Evolutionary conservation across 2,329 filamentous ascomycete species (phyloP).

Genomic region (Dendryphion nanum): DNA sequence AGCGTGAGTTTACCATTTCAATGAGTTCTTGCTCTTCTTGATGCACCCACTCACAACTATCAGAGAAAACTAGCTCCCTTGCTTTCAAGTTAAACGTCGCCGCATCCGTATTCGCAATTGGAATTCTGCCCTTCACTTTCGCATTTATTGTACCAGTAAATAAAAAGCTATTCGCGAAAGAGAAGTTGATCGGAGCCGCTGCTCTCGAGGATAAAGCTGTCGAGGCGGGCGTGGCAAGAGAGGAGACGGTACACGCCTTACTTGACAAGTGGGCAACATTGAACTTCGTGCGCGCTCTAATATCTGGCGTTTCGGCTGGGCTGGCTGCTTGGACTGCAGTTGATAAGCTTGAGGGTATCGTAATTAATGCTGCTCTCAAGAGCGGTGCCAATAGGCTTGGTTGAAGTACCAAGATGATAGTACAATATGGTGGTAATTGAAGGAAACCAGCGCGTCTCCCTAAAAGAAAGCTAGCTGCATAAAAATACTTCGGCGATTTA

Average conservation of each 20-base stretch:
- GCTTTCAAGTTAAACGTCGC: constrained; percentile 46
- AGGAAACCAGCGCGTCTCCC: too few relatives aligned
- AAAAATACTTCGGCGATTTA: too few relatives aligned
- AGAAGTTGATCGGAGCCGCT: constrained; percentile 37
- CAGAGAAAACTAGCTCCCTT: constrained; percentile 24
- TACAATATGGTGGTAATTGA: too few relatives aligned
- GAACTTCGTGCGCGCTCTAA: constrained; percentile 47
- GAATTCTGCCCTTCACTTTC: constrained; percentile 54
- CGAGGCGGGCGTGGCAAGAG: constrained; percentile 40
- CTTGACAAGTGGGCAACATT: constrained; percentile 57
- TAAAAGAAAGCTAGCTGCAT: too few relatives aligned
- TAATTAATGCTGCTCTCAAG: constrained; percentile 6
- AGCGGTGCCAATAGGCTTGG: constrained; percentile 19
- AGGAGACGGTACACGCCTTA: constrained; percentile 51
- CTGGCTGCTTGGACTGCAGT: constrained; percentile 26
- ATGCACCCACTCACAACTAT: background rate
- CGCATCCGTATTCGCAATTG: constrained; percentile 47
- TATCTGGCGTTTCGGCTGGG: constrained; percentile 29
- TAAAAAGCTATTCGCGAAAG: constrained; percentile 47
- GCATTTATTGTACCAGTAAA: constrained; percentile 50
- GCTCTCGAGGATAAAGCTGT: constrained; percentile 38
- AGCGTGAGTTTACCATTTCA: constrained; percentile 22
- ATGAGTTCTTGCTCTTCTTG: too few relatives aligned
- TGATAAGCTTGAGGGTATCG: constrained; percentile 22
- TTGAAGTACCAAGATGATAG: too few relatives aligned